Conservation (phyloP, 495 filamentous ascomycete species). For the Lineolata rhizophorae region DNA sequence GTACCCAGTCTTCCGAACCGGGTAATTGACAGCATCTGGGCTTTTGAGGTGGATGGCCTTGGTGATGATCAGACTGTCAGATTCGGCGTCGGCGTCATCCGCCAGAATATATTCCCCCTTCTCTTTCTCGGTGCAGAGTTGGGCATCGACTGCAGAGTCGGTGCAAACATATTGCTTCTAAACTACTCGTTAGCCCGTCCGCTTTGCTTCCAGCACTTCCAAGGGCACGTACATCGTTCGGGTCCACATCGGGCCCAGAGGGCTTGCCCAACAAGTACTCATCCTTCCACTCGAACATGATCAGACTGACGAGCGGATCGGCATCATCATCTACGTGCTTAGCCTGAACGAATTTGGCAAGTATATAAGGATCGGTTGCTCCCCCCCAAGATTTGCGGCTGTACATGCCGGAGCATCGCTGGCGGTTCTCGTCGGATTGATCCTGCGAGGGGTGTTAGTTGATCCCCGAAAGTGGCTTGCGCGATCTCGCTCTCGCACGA, state of each 20-base stretch:
- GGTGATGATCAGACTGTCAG: conserved; percentile 49
- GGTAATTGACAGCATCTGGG: conserved; percentile 51
- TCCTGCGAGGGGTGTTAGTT: conserved; percentile 33
- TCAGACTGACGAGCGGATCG: conserved; percentile 60
- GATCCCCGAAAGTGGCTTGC: no score
- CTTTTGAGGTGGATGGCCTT: conserved; percentile 65
- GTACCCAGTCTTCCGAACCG: conserved; percentile 73
- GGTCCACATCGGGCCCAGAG: conserved; percentile 12
- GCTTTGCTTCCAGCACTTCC: conserved; percentile 3
- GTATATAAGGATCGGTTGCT: conserved; percentile 68
- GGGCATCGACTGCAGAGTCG: conserved; percentile 35
- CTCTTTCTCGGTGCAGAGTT: conserved; percentile 48
- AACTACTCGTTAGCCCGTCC: no score
- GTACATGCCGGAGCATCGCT: conserved; percentile 97
- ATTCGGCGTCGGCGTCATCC: conserved; percentile 43
- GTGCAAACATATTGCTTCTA: conserved; percentile 79
- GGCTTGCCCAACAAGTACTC: conserved; percentile 46
- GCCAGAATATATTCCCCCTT: conserved; percentile 71
- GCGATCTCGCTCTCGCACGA: conserved; percentile 1
- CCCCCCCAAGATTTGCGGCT: conserved; percentile 78
- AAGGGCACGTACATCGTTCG: no score
- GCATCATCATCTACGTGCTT: conserved; percentile 26
- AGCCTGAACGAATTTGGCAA: conserved; percentile 52
- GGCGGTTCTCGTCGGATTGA: conserved; percentile 50
- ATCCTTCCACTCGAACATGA: conserved; percentile 91